Evolutionary conservation across 2,329 filamentous ascomycete species (phyloP).

Genomic region (Metarhizium anisopliae): DNA sequence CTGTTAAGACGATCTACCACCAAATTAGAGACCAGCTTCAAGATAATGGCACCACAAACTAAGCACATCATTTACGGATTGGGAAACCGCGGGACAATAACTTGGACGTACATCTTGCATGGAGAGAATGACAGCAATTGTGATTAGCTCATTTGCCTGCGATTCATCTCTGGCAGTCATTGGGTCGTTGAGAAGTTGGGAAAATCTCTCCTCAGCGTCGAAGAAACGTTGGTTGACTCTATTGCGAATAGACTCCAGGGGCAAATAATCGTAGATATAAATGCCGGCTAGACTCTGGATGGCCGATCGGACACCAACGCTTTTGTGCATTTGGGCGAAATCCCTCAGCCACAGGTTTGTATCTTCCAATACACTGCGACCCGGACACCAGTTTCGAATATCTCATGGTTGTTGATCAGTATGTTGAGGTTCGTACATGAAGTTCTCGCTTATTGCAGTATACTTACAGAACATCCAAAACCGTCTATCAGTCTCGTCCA

Average conservation of each 20-base stretch:
- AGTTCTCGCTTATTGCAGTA: background rate
- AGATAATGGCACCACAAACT: background rate
- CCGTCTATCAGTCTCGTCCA: slow-evolving; percentile 23
- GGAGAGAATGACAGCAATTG: slow-evolving; percentile 27
- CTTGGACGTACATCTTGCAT: slow-evolving; percentile 28
- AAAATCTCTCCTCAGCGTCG: slow-evolving; percentile 21
- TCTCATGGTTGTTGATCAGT: slow-evolving; percentile 15
- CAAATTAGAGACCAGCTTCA: background rate
- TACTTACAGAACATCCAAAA: slow-evolving; percentile 28
- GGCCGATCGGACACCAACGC: slow-evolving; percentile 24
- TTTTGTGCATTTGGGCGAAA: slow-evolving; percentile 29
- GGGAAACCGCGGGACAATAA: background rate
- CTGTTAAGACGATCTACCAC: slow-evolving; percentile 26
- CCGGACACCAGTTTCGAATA: slow-evolving; percentile 30
- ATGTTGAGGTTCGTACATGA: background rate
- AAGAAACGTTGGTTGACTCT: slow-evolving; percentile 25
- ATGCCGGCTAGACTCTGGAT: slow-evolving; percentile 32
- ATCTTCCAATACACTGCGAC: slow-evolving; percentile 26
- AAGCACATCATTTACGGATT: background rate
- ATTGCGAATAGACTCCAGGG: slow-evolving; percentile 19
- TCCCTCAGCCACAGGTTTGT: slow-evolving; percentile 32
- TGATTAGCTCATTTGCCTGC: slow-evolving; percentile 24
- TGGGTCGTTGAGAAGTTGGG: slow-evolving; percentile 17
- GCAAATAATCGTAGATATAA: slow-evolving; percentile 32
- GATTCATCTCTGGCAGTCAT: slow-evolving; percentile 12